Conservation (phyloP, 306 rosid genomes). For the Fragaria vesca region DNA sequence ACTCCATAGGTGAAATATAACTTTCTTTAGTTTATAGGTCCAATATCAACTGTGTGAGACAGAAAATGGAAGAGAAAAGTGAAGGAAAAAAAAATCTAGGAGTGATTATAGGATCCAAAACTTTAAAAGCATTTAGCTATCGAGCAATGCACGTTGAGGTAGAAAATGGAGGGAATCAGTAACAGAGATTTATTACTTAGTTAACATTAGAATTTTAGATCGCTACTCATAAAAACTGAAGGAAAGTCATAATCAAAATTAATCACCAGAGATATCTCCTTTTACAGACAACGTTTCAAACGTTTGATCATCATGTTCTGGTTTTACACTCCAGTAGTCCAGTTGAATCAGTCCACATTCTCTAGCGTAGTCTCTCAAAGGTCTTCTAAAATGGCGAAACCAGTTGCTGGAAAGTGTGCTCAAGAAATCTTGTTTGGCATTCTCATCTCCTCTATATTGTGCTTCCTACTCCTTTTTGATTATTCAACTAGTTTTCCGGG, state of each 20-base stretch:
- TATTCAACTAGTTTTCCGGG: conserved; percentile 17
- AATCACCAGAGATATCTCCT: background rate
- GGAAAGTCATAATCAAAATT: background rate
- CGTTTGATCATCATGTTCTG: background rate
- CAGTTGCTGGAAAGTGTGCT: background rate
- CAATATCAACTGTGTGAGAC: background rate
- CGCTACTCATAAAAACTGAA: too few species aligned
- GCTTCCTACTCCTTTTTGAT: background rate
- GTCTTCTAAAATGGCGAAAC: background rate
- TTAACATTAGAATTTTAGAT: too few species aligned
- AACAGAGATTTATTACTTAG: background rate
- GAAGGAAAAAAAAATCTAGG: background rate
- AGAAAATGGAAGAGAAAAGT: too few species aligned
- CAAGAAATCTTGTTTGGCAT: background rate
- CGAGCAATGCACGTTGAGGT: too few species aligned
- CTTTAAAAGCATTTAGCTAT: background rate
- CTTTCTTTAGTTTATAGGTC: background rate
- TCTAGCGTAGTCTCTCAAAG: background rate
- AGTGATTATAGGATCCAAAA: background rate
- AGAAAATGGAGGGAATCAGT: background rate
- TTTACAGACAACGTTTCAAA: background rate
- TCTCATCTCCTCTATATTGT: background rate
- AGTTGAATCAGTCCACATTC: background rate
- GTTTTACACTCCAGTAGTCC: background rate
- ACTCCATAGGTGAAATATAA: too few species aligned